Evolutionary conservation across 2,329 filamentous ascomycete species (phyloP), one percentile per base, ranked within the genome.

Genomic region (Mariannaea elegans): DNA sequence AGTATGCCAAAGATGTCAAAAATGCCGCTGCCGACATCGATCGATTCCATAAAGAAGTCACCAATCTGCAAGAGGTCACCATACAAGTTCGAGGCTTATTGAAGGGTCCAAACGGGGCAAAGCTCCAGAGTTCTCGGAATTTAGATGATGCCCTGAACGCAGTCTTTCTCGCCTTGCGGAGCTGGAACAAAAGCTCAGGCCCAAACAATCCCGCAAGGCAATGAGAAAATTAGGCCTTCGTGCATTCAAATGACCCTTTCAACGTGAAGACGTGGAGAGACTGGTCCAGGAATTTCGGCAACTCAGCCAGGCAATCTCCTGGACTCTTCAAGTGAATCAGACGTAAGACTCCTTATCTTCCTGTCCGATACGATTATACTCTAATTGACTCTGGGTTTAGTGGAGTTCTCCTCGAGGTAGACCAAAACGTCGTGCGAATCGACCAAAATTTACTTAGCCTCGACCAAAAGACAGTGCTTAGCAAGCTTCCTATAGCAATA

Each of bases 271-370:
- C 27, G 27, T 21, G 29, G 31, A 48, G 23, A 24, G 24, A 9
- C 8, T 45, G 9, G 19, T 45, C 13, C 21, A 27, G 41, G 24
- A 13, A n/a, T 23, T 45, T 48, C 27, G 29, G 24, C 31, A 18
- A 34, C 29, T 18, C 31, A 27, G 13, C 19, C 23, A 48, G 45
- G 34, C n/a, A 48, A 48, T 48, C 10, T 19, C 27, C 34, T 27
- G 19, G 45, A 48, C 27, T 48, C 45, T 48, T 16, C 45, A 48
- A 36, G 45, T 36, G 45, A 29, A 48, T 31, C 45, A 48, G 45
- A 48, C 45, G 45, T 48, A 34, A 48, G 45, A 34, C 29, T 19
- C 45, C 45, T 48, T 34, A 34, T 23, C 29, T 31, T 48, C 29
- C 13, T 16, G n/a, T n/a, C n/a, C n/a, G n/a, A n/a, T 34, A 34